Evolutionary conservation across 2,329 filamentous ascomycete species (phyloP).

Genomic region (Lachnellula subtilissima): DNA sequence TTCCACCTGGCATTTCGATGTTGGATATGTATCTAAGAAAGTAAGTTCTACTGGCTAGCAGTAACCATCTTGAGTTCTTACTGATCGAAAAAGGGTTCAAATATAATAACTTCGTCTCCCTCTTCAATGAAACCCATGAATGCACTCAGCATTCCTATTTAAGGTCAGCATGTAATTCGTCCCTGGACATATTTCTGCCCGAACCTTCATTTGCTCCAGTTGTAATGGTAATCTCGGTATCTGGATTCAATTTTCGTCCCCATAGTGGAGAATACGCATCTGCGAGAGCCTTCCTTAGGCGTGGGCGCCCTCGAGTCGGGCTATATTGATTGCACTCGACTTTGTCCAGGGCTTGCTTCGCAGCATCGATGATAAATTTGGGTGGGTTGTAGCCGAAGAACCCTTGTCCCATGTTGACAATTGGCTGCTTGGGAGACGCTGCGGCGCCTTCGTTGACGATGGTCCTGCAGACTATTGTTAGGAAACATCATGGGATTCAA

Average conservation of each 20-base stretch:
- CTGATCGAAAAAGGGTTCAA: constrained; percentile 99
- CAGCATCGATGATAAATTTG: constrained; percentile 82
- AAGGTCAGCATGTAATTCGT: constrained; percentile 7
- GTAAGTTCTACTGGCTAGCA: constrained; percentile 5
- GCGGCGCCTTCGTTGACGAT: constrained; percentile 64
- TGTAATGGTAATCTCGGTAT: constrained; percentile 91
- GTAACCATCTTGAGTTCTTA: constrained; percentile 34
- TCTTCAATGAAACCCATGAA: constrained; percentile 97
- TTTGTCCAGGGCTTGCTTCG: constrained; percentile 79
- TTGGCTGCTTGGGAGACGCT: constrained; percentile 57
- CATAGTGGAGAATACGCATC: constrained; percentile 89
- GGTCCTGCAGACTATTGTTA: constrained; percentile 40
- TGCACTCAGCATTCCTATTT: constrained; percentile 77
- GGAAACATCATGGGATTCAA: not conserved
- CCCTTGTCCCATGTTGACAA: constrained; percentile 61
- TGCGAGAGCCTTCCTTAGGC: constrained; percentile 87
- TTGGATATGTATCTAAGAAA: constrained; percentile 77
- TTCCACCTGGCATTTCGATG: constrained; percentile 96
- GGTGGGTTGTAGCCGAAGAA: constrained; percentile 96
- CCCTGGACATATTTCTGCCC: not conserved
- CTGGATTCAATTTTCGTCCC: constrained; percentile 74
- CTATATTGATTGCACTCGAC: constrained; percentile 99
- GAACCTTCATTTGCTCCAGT: constrained; percentile 78
- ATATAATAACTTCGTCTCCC: constrained; percentile 94
- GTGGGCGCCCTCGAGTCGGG: constrained; percentile 86